Evolutionary conservation across 805 yeast species (phyloP).

Genomic region (Metschnikowia shivogae): DNA sequence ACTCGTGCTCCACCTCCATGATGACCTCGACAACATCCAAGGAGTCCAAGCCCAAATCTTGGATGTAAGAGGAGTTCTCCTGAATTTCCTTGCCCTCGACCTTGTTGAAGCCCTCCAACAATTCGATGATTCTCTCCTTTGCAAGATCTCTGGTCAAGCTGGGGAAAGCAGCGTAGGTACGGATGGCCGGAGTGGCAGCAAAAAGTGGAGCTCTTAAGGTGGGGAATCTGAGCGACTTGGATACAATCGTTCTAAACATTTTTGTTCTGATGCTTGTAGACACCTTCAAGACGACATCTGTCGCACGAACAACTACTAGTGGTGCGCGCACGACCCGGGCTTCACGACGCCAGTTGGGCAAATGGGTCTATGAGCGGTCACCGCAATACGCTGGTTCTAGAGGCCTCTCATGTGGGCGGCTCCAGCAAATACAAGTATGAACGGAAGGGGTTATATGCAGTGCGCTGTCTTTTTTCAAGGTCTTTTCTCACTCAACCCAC

Average conservation of each 20-base stretch:
- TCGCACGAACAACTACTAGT: background rate
- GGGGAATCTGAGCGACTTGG: slow-evolving; percentile 20
- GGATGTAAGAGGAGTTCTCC: slow-evolving; percentile 33
- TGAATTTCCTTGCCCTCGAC: slow-evolving; percentile 39
- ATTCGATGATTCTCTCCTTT: slow-evolving; percentile 56
- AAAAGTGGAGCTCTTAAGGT: slow-evolving; percentile 15
- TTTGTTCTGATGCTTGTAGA: slow-evolving; percentile 4
- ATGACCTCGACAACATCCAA: slow-evolving; percentile 46
- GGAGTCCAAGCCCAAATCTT: slow-evolving; percentile 45
- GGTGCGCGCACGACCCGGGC: slow-evolving; percentile 5
- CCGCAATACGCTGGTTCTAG: no score
- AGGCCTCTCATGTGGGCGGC: no score
- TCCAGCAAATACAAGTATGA: no score
- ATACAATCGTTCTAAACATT: slow-evolving; percentile 32
- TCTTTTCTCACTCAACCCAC: slow-evolving; percentile 7
- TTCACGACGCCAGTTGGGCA: background rate
- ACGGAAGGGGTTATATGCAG: background rate
- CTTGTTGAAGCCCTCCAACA: slow-evolving; percentile 63
- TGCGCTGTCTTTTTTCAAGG: background rate
- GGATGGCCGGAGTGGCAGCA: slow-evolving; percentile 15
- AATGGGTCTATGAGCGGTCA: no score
- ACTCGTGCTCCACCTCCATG: slow-evolving; percentile 46
- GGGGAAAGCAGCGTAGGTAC: slow-evolving; percentile 55
- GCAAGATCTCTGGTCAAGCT: slow-evolving; percentile 60
- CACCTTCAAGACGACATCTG: background rate